A percentile compares a stretch with the other conserved stretches of the same genome.
These are phyloP conservation scores for Leccinum fibrillosum DNA, from an alignment of 768 basidiomycete species.

Conservation along the genomic window DNA sequence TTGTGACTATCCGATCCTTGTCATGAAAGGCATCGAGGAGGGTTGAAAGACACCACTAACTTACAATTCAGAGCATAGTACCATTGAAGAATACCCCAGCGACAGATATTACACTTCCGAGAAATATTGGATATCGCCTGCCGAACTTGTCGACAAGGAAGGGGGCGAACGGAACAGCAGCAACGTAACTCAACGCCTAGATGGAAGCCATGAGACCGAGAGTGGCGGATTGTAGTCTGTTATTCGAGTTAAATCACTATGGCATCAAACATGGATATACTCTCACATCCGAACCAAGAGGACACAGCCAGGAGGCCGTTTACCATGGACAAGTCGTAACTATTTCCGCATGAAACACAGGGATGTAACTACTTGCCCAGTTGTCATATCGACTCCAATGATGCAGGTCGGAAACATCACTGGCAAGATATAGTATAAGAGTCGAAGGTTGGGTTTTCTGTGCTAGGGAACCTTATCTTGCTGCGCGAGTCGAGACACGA, in stretches of 20 bases:
- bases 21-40: background rate
- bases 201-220: background rate
- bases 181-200: background rate
- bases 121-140: background rate
- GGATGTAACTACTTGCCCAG: too few relatives aligned
- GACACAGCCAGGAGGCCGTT: background rate
- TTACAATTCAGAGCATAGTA: background rate
- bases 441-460: slow-evolving; percentile 53
- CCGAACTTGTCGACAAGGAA: background rate
- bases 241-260: background rate
- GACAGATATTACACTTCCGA: background rate
- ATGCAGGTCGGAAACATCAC: too few relatives aligned
- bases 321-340: background rate
- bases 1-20: background rate
- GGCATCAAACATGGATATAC: background rate
- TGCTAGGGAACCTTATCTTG: slow-evolving; percentile 61
- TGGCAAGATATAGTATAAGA: slow-evolving; percentile 35
- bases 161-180: background rate
- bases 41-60: background rate
- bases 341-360: background rate
- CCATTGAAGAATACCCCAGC: background rate
- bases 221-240: background rate
- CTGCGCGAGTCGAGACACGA: slow-evolving; percentile 18
- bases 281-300: background rate
- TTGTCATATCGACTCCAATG: too few relatives aligned